Evolutionary conservation across 1,284 basidiomycete species (phyloP).

Genomic region (Papiliotrema fonsecae): DNA sequence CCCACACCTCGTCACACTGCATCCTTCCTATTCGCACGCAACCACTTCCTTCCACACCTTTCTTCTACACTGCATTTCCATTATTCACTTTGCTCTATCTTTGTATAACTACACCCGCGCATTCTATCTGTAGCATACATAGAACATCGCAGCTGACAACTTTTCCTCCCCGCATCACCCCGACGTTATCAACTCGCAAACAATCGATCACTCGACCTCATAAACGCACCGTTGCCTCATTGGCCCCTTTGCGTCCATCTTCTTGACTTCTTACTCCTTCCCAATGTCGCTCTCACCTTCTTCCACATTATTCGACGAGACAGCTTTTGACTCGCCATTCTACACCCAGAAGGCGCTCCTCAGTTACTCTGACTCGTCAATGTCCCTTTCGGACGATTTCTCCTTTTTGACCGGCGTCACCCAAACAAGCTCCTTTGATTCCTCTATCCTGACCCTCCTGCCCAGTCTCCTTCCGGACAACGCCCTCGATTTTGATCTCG

Average conservation of each 20-base stretch:
- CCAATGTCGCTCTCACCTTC: conserved; percentile 2
- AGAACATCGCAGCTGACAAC: too few species aligned
- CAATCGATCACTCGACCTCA: too few species aligned
- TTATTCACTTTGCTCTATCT: background rate
- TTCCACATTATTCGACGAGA: background rate
- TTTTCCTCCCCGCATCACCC: too few species aligned
- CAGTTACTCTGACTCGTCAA: background rate
- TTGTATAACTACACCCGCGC: too few species aligned
- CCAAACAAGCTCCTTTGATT: conserved; percentile 4
- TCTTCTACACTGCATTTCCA: background rate
- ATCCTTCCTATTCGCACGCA: background rate
- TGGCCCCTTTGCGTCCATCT: background rate
- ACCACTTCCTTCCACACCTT: background rate
- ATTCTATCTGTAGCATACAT: too few species aligned
- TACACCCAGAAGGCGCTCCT: background rate
- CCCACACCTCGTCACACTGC: background rate
- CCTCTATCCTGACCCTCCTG: conserved; percentile 31
- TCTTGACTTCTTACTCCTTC: background rate
- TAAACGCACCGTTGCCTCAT: background rate
- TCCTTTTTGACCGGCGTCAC: background rate
- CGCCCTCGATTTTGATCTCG: conserved; percentile 27
- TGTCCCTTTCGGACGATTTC: conserved; percentile 1
- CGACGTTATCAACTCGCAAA: background rate
- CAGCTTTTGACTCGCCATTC: background rate
- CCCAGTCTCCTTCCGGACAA: conserved; percentile 20